phyloP scores from a whole-genome alignment of 148 eudicot species.

The Chenopodium suecicum region DNA sequence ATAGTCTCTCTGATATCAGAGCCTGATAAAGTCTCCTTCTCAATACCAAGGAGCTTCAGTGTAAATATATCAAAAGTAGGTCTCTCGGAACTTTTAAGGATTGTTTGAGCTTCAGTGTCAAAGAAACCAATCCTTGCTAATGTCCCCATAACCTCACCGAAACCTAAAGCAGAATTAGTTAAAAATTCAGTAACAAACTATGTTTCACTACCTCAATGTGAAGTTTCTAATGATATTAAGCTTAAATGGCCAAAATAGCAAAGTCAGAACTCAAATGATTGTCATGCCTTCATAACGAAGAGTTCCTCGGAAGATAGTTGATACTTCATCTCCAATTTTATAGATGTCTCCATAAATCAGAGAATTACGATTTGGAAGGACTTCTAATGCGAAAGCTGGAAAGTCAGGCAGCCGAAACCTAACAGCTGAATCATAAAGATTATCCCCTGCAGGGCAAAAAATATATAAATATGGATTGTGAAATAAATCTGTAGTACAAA shows the following conservation, averaged over 20 bases:
- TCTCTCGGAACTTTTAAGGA: conserved; percentile 44
- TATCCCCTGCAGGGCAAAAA: conserved; percentile 60
- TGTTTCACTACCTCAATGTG: not conserved
- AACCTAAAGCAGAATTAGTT: conserved; percentile 46
- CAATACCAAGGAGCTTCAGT: conserved; percentile 52
- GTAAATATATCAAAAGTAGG: conserved; percentile 60
- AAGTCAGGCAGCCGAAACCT: conserved; percentile 69
- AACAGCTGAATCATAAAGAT: conserved; percentile 78
- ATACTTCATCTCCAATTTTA: conserved; percentile 74
- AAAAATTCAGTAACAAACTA: not conserved
- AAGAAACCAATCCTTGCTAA: conserved; percentile 83
- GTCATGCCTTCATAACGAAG: conserved; percentile 86
- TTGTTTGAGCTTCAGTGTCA: conserved; percentile 40
- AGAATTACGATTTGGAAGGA: conserved; percentile 94
- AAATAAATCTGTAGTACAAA: not conserved
- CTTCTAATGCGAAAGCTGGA: conserved; percentile 96
- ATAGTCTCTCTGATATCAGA: conserved; percentile 45
- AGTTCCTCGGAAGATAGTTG: conserved; percentile 89
- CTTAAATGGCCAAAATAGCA: not conserved
- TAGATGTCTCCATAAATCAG: conserved; percentile 82
- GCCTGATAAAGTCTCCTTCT: conserved; percentile 28
- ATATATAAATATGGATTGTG: not conserved
- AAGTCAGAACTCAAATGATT: conserved; percentile 1
- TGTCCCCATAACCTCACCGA: conserved; percentile 80
- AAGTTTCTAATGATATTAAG: not conserved